Evolutionary conservation across 1,139 yeast species (phyloP).

Genomic region (Sugiyamaella grinbergsii): DNA sequence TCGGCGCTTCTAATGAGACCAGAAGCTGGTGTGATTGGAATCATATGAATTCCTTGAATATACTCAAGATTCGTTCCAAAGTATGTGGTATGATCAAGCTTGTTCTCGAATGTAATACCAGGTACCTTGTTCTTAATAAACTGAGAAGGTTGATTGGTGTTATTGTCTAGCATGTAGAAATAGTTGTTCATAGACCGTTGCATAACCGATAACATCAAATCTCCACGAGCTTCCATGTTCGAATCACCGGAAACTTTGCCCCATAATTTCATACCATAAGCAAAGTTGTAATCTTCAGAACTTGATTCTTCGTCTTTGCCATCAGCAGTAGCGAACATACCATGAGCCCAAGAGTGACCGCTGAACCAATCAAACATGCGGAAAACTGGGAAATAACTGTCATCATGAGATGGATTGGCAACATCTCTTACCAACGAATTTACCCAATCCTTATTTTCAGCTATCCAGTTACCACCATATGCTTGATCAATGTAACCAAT

Average conservation of each 20-base stretch:
- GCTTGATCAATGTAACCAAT: constrained; percentile 64
- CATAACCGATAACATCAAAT: constrained; percentile 69
- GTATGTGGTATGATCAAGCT: constrained; percentile 87
- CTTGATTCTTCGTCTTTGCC: constrained; percentile 82
- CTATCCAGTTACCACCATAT: constrained; percentile 66
- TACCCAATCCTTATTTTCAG: constrained; percentile 65
- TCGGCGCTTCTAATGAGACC: constrained; percentile 68
- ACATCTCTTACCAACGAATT: constrained; percentile 70
- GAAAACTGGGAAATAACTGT: constrained; percentile 69
- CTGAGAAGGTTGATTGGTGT: constrained; percentile 59
- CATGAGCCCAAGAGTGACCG: constrained; percentile 88
- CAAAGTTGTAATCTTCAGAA: constrained; percentile 78
- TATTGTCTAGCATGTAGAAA: constrained; percentile 59
- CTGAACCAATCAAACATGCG: constrained; percentile 78
- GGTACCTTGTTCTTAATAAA: constrained; percentile 66
- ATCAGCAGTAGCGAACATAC: constrained; percentile 67
- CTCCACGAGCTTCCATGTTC: constrained; percentile 77
- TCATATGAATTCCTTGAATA: constrained; percentile 94
- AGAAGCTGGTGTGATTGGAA: constrained; percentile 86
- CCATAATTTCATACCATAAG: constrained; percentile 83
- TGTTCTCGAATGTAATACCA: constrained; percentile 81
- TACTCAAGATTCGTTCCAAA: constrained; percentile 77
- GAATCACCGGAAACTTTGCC: constrained; percentile 69
- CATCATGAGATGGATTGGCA: constrained; percentile 67
- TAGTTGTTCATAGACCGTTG: constrained; percentile 63